Evolutionary conservation across 1,139 yeast species (phyloP), one percentile per base, ranked within the genome.

Genomic region (Debaryomycetaceae sp.): DNA sequence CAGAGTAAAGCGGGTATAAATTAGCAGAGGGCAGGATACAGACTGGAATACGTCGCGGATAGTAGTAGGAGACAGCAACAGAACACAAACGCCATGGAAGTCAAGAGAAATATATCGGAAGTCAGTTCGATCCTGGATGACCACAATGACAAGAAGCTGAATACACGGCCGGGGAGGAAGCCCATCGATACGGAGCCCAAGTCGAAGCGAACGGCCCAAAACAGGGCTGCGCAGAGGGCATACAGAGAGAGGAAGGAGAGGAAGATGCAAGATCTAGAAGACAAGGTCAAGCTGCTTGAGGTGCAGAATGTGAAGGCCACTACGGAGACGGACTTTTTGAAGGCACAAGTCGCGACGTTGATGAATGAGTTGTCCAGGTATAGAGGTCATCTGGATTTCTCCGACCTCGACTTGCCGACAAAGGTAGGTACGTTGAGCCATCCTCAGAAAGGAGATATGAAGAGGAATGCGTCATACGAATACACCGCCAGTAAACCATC

Each of bases 181-280:
- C 90, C 87, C 0, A 71, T 85, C 45, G 86, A 83, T 14, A 78
- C 85, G 4, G 96, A 87, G 60, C 96, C 97, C 4, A 78, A 78
- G 58, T 82, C 83, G 56, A 91, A 89, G 72, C 76, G 99, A 55
- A 89, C 96, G 20, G 98, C 97, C 1, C 99, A 93, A 67, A 93
- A 93, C 65, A 77, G 99, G 58, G 97, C 97, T 6, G 99, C 99
- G 20, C 99, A 93, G 66, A 75, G 98, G 46, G 98, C 98, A 7
- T 93, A 90, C 65, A 75, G 99, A 49, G 98, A 93, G 65, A 80
- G 99, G 51, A 93, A 93, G 64, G 98, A 93, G 63, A 76, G 76
- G 45, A 89, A 87, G 58, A 78, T 93, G 83, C 80, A 83, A 59
- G 97, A 90, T 50, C 74, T 93, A 49, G 97, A 91, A 61, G 85